Evolutionary conservation across 2,329 filamentous ascomycete species (phyloP).

Genomic region (Ascochyta fabae): DNA sequence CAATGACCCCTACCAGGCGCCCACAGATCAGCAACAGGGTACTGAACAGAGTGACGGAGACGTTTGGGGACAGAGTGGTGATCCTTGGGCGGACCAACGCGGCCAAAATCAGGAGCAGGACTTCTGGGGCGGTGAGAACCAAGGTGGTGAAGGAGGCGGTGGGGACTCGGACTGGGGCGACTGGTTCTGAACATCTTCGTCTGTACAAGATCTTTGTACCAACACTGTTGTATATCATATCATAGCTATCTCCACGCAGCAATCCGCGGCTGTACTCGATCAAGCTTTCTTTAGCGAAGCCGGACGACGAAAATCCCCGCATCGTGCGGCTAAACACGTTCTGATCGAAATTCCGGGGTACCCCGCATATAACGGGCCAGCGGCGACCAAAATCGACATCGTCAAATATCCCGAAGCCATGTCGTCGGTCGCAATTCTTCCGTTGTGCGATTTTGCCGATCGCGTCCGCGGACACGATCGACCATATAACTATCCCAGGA

Average conservation of each 20-base stretch:
- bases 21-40: slow-evolving; percentile 29
- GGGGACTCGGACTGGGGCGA: slow-evolving; percentile 34
- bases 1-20: slow-evolving; percentile 29
- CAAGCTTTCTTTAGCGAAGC: slow-evolving; percentile 1
- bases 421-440: slow-evolving; percentile 25
- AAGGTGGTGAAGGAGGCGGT: slow-evolving; percentile 45
- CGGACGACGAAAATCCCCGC: background rate
- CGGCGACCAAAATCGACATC: background rate
- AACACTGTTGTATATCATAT: slow-evolving; percentile 4
- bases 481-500: background rate
- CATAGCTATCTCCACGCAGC: background rate
- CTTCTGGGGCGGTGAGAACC: slow-evolving; percentile 35
- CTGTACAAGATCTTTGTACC: slow-evolving; percentile 3
- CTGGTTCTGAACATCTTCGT: slow-evolving; percentile 25
- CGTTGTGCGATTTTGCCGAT: slow-evolving; percentile 1
- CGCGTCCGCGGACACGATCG: background rate
- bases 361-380: slow-evolving; percentile 7
- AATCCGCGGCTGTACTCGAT: background rate
- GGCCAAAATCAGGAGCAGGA: slow-evolving; percentile 30
- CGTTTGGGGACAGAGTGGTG: slow-evolving; percentile 35
- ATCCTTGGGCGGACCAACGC: slow-evolving; percentile 33
- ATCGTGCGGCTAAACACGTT: background rate
- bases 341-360: slow-evolving; percentile 3
- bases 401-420: slow-evolving; percentile 2
- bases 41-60: slow-evolving; percentile 29